These are phyloP conservation scores for Suhomyces kilbournensis DNA, from an alignment of 805 yeast genomes.

Conservation along the genomic window DNA sequence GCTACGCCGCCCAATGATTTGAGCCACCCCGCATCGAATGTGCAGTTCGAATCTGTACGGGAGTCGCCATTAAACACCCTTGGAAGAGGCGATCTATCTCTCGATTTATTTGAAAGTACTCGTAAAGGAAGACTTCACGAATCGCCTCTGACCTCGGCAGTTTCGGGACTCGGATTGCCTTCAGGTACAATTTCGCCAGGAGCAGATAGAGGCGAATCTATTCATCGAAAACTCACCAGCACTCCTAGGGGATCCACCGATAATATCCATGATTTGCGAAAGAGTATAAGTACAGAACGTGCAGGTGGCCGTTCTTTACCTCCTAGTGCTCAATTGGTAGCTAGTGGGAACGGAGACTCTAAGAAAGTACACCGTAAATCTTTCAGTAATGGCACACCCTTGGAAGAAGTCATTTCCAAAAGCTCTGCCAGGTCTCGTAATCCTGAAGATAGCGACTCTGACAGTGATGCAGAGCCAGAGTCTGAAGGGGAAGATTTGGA, in stretches of 20 bases:
- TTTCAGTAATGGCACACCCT: conserved; percentile 9
- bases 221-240: conserved; percentile 7
- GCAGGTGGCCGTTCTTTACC: conserved; percentile 11
- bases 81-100: conserved; percentile 47
- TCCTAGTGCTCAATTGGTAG: conserved; percentile 15
- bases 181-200: conserved; percentile 1
- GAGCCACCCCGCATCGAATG: conserved; percentile 22
- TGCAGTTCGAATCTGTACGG: conserved; percentile 47
- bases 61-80: conserved; percentile 46
- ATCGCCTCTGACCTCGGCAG: conserved; percentile 1
- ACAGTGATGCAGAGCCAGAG: conserved; percentile 1
- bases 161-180: not conserved
- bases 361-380: conserved; percentile 22
- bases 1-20: not conserved
- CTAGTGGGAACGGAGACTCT: conserved; percentile 15
- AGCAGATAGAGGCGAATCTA: conserved; percentile 5
- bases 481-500: conserved; percentile 7
- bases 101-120: conserved; percentile 25
- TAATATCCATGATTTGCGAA: conserved; percentile 11
- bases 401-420: not conserved
- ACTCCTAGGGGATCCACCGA: conserved; percentile 19
- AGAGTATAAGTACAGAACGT: conserved; percentile 17
- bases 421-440: not conserved
- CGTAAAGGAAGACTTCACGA: conserved; percentile 4
- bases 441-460: conserved; percentile 3